A percentile compares a stretch with the other conserved stretches of the same genome.
phyloP scores from a whole-genome alignment of 495 filamentous ascomycete genomes.

The Chaetomium fimeti region DNA sequence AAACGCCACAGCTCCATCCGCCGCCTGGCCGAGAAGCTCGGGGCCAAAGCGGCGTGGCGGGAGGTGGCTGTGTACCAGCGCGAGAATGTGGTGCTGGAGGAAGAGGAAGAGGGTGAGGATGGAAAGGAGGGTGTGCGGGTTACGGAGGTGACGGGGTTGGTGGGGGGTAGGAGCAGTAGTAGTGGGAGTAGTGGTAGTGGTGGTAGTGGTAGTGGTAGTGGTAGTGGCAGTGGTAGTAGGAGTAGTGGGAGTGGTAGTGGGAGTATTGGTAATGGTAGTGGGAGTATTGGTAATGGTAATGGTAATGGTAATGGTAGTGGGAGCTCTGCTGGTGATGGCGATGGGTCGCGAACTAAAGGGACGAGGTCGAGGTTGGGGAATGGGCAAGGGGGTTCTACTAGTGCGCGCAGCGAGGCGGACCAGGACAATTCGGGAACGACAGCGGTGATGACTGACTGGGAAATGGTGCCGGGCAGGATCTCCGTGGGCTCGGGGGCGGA shows the following conservation, averaged over 20 bases:
- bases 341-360: too few species aligned
- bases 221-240: too few species aligned
- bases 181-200: not conserved
- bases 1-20: slow-evolving; percentile 18
- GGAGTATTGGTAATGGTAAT: too few species aligned
- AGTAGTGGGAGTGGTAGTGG: not conserved
- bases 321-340: too few species aligned
- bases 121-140: not conserved
- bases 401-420: too few species aligned
- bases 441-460: slow-evolving; percentile 21
- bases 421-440: not conserved
- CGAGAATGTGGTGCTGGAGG: not conserved
- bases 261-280: too few species aligned
- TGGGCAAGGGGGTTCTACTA: too few species aligned
- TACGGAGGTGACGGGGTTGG: not conserved
- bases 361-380: too few species aligned
- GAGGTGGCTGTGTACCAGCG: slow-evolving; percentile 18
- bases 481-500: slow-evolving; percentile 1
- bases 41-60: slow-evolving; percentile 9
- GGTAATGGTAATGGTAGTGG: too few species aligned
- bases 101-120: not conserved
- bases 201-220: not conserved
- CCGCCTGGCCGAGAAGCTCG: slow-evolving; percentile 8
- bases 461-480: slow-evolving; percentile 22
- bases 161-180: not conserved